Evolutionary conservation across 257 asterid species (phyloP), one percentile per base, ranked within the genome.

Genomic region (Cordia subcordata): DNA sequence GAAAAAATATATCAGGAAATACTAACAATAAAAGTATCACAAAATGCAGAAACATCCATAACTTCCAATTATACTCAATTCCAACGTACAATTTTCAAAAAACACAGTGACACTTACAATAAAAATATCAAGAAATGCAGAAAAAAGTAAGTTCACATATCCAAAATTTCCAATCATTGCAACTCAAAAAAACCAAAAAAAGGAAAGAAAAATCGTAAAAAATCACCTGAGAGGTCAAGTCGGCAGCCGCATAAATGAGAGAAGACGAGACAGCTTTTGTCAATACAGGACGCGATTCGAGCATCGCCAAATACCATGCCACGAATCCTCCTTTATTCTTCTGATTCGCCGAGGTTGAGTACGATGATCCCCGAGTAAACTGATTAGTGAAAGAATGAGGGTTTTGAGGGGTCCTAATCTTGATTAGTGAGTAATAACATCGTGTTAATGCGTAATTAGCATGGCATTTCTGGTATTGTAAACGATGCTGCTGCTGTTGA

Each of bases 211-310:
- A 42, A 18, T 0, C 8, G 52, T 40, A 53, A 13, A 37, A 42
- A 65, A 60, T 45, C 57, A 78, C 96, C 95, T 91, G 98, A 11
- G 98, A 85, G 23, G 98, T 80, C 8, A 76, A 49, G 64, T 91
- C 98, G 38, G 98, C 92, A 13, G 84, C 92, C 6, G 84, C 95
- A 60, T 88, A 88, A 51, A 91, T 91, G 17, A 85, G 11, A 37
- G 84, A 80, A 11, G 92, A 62, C 13, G 98, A 85, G 17, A 88
- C 13, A 66, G 88, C 61, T 57, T 91, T 88, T 0, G 98, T 91
- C 47, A 82, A 13, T 68, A 88, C 71, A 12, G 98, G 98, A 32
- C 95, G 82, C 18, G 79, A 59, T 1, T 84, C 84, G 47, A 91
- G 74, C 83, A 77, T 62, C n/a, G 88, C 74, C 79, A 91, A 75